Evolutionary conservation across 2,329 filamentous ascomycete genomes (phyloP).

Genomic region (Aspergillus floridensis): DNA sequence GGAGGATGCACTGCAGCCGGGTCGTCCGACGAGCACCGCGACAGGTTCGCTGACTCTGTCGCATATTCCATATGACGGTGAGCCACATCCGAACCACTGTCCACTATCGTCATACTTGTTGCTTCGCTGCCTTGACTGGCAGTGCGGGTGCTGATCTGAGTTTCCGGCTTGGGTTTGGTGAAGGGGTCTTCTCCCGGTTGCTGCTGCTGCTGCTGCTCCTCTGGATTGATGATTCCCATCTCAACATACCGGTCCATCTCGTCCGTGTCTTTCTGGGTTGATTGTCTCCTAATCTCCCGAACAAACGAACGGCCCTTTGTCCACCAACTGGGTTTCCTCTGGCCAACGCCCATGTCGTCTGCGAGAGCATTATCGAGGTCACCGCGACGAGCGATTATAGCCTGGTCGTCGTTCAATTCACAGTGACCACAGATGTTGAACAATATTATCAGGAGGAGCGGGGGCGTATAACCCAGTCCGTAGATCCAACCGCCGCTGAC

Average conservation of each 20-base stretch:
- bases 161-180: neutral
- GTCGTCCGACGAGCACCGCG: constrained; percentile 4
- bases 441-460: constrained; percentile 48
- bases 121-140: constrained; percentile 10
- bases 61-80: constrained; percentile 7
- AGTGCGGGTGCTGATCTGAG: constrained; percentile 7
- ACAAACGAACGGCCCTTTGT: constrained; percentile 9
- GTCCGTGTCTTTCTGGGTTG: constrained; percentile 1
- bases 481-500: constrained; percentile 58
- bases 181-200: neutral
- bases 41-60: constrained; percentile 4
- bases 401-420: constrained; percentile 68
- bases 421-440: constrained; percentile 53
- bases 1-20: neutral
- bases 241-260: constrained; percentile 13
- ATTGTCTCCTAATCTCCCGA: neutral
- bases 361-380: constrained; percentile 12
- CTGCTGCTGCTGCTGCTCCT: neutral
- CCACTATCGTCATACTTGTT: neutral
- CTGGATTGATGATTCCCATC: constrained; percentile 15
- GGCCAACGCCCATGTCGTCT: constrained; percentile 1
- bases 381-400: constrained; percentile 62
- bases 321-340: constrained; percentile 15
- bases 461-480: constrained; percentile 61
- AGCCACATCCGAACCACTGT: neutral